Evolutionary conservation across 208 protist species (phyloP), one percentile per base, ranked within the genome.

Genomic region (Trypanosoma mega): DNA sequence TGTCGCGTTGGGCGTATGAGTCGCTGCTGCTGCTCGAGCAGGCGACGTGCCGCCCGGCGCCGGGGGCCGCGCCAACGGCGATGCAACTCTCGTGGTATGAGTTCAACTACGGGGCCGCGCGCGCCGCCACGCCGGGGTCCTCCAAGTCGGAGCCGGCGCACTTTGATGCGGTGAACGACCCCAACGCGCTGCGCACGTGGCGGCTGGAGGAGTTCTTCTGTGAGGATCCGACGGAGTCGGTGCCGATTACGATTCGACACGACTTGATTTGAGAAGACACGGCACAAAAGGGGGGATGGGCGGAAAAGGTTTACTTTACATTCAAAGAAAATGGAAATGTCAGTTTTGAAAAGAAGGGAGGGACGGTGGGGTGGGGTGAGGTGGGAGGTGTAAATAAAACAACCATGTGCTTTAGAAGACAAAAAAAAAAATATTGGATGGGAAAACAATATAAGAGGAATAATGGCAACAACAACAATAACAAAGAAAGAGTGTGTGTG

Each of bases 1-100:
- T 90, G 33, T 97, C 98, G 43, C 75, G 80, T 54, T 98, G 97
- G 74, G 97, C 95, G 24, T 89, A 85, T 52, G 82, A 96, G 66
- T 91, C 87, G 31, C 69, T 96, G 23, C 6, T 41, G 16, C 45
- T 94, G 54, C 70, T 97, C 31, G 72, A 88, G 26, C 57, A 68
- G 24, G 78, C 80, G 6, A 81, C 73, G 56, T 93, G 87, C 72
- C 57, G 39, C 30, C 43, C 73, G 24, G 41, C 49, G n/a, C 21
- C 24, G 16, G 34, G 57, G 12, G 51, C 65, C 7, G 18, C 18
- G 52, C n/a, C 20, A n/a, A 72, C 63, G 50, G 45, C 59, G 2
- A 37, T 91, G 39, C 80, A 87, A 39, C 77, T 72, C 37, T 87
- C 85, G 2, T 82, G 57, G 74, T 76, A 62, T 39, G 59, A 84